phyloP scores from a whole-genome alignment of 768 basidiomycete genomes.

The Pisolithus orientalis region DNA sequence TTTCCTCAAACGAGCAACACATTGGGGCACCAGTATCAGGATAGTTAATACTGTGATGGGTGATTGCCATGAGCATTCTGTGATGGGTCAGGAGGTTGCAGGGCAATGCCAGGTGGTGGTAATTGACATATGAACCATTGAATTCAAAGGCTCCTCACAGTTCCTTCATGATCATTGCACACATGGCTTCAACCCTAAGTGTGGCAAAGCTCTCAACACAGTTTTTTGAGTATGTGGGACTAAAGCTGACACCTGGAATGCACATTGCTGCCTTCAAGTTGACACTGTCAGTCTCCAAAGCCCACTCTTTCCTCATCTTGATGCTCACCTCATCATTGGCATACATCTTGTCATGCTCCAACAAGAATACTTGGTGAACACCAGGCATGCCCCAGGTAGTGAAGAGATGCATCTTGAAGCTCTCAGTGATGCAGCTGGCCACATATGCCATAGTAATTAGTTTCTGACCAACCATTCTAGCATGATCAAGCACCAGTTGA shows the following conservation, averaged over 20 bases:
- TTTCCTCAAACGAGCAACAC: no score
- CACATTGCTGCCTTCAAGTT: constrained; percentile 94
- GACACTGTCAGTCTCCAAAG: constrained; percentile 51
- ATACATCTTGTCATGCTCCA: constrained; percentile 47
- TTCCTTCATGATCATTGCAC: constrained; percentile 91
- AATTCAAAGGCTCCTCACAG: constrained; percentile 95
- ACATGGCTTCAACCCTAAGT: constrained; percentile 94
- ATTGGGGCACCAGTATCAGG: constrained; percentile 77
- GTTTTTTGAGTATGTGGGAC: constrained; percentile 92
- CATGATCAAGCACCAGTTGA: constrained; percentile 80
- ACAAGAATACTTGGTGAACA: constrained; percentile 63
- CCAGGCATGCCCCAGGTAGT: constrained; percentile 91
- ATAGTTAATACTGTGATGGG: constrained; percentile 98
- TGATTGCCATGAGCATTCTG: constrained; percentile 94
- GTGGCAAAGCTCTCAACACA: constrained; percentile 93
- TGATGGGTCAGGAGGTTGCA: constrained; percentile 98
- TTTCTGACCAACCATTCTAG: constrained; percentile 96
- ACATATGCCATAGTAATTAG: constrained; percentile 58
- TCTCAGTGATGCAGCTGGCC: constrained; percentile 67
- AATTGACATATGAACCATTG: constrained; percentile 99
- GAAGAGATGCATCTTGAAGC: constrained; percentile 91
- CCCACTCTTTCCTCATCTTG: constrained; percentile 49
- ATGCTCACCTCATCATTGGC: constrained; percentile 62
- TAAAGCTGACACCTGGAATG: constrained; percentile 90
- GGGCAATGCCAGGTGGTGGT: constrained; percentile 91